Evolutionary conservation across 208 protist species (phyloP).

Genomic region (Crithidia fasciculata): DNA sequence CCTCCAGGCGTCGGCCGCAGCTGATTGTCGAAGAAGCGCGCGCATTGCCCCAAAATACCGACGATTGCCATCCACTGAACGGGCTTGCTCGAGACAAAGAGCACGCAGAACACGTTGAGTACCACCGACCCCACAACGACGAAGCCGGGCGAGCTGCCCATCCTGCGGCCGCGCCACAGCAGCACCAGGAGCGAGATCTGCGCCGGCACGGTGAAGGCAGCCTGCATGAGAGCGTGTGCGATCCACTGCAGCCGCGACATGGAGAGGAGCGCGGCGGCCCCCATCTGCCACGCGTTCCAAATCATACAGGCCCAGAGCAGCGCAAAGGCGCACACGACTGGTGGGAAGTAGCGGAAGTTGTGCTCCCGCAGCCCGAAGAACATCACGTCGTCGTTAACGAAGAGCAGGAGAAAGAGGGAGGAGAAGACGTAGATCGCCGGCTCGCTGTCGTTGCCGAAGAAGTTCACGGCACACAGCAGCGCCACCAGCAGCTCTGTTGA

Average conservation of each 20-base stretch:
- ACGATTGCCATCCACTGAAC: constrained; percentile 79
- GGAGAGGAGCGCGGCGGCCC: constrained; percentile 10
- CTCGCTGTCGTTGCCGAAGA: constrained; percentile 65
- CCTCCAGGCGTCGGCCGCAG: constrained; percentile 24
- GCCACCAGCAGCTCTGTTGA: constrained; percentile 50
- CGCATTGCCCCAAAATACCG: constrained; percentile 54
- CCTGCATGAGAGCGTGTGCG: constrained; percentile 15
- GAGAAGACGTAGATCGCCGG: constrained; percentile 64
- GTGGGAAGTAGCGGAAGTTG: constrained; percentile 78
- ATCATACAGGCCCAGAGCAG: constrained; percentile 60
- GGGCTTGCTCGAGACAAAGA: constrained; percentile 51
- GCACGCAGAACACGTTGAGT: constrained; percentile 48
- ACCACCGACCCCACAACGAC: constrained; percentile 46
- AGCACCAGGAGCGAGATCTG: constrained; percentile 26
- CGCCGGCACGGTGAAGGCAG: constrained; percentile 23
- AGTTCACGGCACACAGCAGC: constrained; percentile 59
- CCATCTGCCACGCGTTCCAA: constrained; percentile 44
- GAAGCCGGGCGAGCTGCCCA: constrained; percentile 45
- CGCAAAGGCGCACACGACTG: constrained; percentile 37
- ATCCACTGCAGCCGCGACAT: constrained; percentile 19
- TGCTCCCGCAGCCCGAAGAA: constrained; percentile 49
- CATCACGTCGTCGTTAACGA: constrained; percentile 70
- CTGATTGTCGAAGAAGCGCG: constrained; percentile 50
- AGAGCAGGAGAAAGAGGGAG: constrained; percentile 69
- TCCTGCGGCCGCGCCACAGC: constrained; percentile 36